These are phyloP conservation scores for Actinomucor elegans DNA, from an alignment of 371 early-diverging fungal genomes.

Conservation along the genomic window DNA sequence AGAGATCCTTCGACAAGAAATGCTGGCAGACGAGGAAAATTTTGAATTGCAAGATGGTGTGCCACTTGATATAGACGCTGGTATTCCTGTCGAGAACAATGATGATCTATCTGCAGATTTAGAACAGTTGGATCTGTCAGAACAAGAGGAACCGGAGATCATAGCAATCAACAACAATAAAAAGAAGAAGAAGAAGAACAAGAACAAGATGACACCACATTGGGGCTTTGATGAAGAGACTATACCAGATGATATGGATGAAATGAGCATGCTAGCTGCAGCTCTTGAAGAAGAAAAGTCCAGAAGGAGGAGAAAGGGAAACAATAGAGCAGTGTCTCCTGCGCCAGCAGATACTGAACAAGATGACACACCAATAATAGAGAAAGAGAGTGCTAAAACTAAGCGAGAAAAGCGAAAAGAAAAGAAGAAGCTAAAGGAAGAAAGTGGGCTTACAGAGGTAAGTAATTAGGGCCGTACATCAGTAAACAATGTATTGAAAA, in stretches of 20 bases:
- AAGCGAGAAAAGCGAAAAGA: slow-evolving; percentile 45
- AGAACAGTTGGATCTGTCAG: slow-evolving; percentile 1
- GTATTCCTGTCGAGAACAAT: neutral
- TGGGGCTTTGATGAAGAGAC: slow-evolving; percentile 33
- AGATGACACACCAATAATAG: slow-evolving; percentile 1
- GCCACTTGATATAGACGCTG: neutral
- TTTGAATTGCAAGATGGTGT: slow-evolving; percentile 35
- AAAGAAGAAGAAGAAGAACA: slow-evolving; percentile 32
- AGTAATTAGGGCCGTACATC: neutral
- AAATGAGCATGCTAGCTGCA: slow-evolving; percentile 29
- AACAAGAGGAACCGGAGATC: slow-evolving; percentile 8
- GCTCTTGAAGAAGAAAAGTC: slow-evolving; percentile 30
- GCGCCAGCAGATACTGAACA: slow-evolving; percentile 14
- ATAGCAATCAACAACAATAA: slow-evolving; percentile 3
- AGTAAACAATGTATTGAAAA: neutral
- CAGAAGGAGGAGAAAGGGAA: slow-evolving; percentile 25
- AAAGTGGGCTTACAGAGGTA: slow-evolving; percentile 27
- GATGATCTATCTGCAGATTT: neutral
- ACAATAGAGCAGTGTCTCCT: neutral
- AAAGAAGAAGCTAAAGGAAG: slow-evolving; percentile 51
- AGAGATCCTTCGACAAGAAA: slow-evolving; percentile 61
- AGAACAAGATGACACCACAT: slow-evolving; percentile 21
- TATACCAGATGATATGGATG: slow-evolving; percentile 31
- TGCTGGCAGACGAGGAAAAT: slow-evolving; percentile 61
- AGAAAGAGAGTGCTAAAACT: slow-evolving; percentile 46